phyloP scores from a whole-genome alignment of 805 yeast genomes.

The Myxozyma nipponensis region DNA sequence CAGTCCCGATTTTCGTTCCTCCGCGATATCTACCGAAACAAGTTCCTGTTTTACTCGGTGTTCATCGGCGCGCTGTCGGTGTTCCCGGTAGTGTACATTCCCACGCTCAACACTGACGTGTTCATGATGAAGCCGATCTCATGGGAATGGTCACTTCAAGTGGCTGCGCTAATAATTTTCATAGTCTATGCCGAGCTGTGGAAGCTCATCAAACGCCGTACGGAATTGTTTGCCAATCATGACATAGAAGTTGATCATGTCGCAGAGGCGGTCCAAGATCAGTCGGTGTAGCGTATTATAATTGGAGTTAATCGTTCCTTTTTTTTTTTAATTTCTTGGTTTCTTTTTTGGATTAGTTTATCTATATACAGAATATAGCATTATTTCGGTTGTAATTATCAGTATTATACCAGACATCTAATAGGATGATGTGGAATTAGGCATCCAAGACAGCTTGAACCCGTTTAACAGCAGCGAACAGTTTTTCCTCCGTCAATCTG shows the following conservation, averaged over 20 bases:
- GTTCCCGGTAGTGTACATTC: constrained; percentile 81
- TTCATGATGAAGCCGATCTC: constrained; percentile 69
- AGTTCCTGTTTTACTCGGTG: constrained; percentile 78
- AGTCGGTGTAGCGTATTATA: neutral
- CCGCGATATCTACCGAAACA: constrained; percentile 66
- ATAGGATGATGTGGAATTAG: neutral
- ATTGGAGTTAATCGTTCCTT: neutral
- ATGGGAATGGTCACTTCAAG: constrained; percentile 75
- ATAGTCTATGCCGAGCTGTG: constrained; percentile 60
- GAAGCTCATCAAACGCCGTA: constrained; percentile 59
- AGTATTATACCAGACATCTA: too few species aligned
- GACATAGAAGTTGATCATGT: neutral
- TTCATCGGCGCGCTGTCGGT: constrained; percentile 63
- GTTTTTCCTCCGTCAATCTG: constrained; percentile 29
- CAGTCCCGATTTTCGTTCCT: constrained; percentile 56
- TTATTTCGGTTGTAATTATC: neutral
- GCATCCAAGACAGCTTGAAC: constrained; percentile 30
- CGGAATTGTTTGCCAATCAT: constrained; percentile 9
- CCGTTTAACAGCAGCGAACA: constrained; percentile 27
- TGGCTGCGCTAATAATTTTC: constrained; percentile 56
- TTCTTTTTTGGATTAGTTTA: neutral
- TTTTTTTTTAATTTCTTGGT: neutral
- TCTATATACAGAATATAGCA: neutral
- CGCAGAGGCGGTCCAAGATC: neutral
- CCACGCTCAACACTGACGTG: constrained; percentile 76